A percentile compares a stretch with the other conserved stretches of the same genome.
Conservation (phyloP, 306 rosid genomes). For the Pterocarpus macrocarpus region DNA sequence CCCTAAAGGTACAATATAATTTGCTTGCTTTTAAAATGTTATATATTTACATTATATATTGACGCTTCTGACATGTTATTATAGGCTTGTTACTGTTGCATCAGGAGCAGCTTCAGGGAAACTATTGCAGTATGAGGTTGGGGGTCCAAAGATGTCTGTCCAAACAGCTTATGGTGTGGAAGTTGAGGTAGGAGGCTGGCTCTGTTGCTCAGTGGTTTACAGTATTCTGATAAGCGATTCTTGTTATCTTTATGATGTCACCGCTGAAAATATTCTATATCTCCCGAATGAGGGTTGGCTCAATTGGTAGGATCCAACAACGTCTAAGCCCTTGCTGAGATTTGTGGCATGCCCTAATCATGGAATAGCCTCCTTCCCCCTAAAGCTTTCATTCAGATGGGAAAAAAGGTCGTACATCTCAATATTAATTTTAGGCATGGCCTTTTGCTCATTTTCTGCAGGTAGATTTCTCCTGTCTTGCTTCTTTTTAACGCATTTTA, state of each 20-base stretch:
- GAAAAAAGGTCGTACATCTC: background rate
- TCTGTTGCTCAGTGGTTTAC: background rate
- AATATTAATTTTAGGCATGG: background rate
- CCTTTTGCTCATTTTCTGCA: conserved; percentile 34
- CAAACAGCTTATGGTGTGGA: conserved; percentile 98
- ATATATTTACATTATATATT: conserved; percentile 30
- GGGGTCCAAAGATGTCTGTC: conserved; percentile 97
- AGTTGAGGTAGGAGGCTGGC: conserved; percentile 85
- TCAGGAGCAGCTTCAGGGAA: conserved; percentile 99
- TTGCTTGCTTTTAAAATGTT: conserved; percentile 22
- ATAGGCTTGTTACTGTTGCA: conserved; percentile 99
- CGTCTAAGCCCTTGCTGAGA: too few relatives aligned
- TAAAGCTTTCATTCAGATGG: too few relatives aligned
- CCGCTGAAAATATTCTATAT: too few relatives aligned
- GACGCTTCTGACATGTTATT: conserved; percentile 70
- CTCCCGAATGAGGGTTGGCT: too few relatives aligned
- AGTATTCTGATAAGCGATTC: too few relatives aligned
- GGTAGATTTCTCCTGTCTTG: conserved; percentile 30
- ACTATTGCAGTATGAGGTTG: conserved; percentile 95
- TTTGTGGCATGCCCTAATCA: too few relatives aligned
- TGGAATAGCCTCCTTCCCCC: too few relatives aligned
- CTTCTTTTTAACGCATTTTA: background rate
- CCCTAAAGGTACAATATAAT: conserved; percentile 71
- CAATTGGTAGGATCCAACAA: too few relatives aligned
- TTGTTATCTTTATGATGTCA: too few relatives aligned